Evolutionary conservation across 2,329 filamentous ascomycete species (phyloP), one percentile per base, ranked within the genome.

Genomic region (Scytalidium sp.): DNA sequence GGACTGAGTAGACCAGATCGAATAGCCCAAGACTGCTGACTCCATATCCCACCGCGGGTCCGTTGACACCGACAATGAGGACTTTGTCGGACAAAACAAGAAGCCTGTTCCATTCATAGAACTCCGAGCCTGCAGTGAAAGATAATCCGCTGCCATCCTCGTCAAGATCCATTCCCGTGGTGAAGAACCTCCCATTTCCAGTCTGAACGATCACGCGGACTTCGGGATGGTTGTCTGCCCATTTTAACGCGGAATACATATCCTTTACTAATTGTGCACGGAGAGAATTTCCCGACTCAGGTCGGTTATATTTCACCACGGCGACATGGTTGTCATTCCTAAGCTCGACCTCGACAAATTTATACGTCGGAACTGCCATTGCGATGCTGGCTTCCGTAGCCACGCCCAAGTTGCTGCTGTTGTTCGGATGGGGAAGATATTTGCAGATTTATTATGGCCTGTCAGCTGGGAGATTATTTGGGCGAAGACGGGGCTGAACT

Each of bases 51-150:
- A 56, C 56, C 22, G 57, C 56, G 20, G 58, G 54, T 11, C 58
- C 57, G 36, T 61, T 61, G 6, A 61, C 58, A 10, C 57, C 58
- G 36, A 56, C 56, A 2, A 61, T 56, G 41, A 61, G 49, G 22
- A 59, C 52, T 48, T 61, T 61, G 25, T 60, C 45, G n/a, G 50
- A 55, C 8, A 45, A 29, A 23, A 61, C 60, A 15, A 61, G 41
- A 3, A 49, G 50, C 41, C 47, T 49, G 46, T 57, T 57, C n/a
- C 60, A 39, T 20, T 50, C 43, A 42, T 57, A 47, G 45, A 58
- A 60, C 45, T 58, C 52, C 19, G 55, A 59, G 36, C 52, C 51
- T 13, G 27, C 20, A 10, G 47, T 42, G 45, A 57, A 58, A 15
- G 54, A 45, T 7, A 19, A 20, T 19, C 53, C 51, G 51, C n/a